Conservation (phyloP, 2,329 filamentous ascomycete genomes). For the Pseudogymnoascus destructans region DNA sequence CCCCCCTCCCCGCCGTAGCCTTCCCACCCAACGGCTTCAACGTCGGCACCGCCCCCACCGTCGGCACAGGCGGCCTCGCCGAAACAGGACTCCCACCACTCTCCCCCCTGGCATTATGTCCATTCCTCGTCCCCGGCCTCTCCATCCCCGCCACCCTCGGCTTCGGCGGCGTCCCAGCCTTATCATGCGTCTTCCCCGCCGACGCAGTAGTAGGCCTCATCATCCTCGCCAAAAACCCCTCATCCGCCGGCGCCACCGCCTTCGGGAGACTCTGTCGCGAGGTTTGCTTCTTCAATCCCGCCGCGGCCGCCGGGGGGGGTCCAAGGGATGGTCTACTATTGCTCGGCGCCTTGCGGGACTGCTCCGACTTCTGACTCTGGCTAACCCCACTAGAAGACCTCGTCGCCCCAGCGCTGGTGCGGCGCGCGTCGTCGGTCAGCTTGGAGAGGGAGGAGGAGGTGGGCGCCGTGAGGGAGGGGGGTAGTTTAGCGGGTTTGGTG, state of each 20-base stretch:
- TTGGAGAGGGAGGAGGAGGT: slow-evolving; percentile 59
- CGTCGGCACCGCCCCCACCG: neutral
- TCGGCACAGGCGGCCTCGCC: neutral
- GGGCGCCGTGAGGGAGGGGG: slow-evolving; percentile 53
- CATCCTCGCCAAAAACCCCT: slow-evolving; percentile 67
- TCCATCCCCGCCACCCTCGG: slow-evolving; percentile 11
- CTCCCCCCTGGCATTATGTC: neutral
- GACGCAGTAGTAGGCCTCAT: slow-evolving; percentile 63
- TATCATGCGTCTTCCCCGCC: slow-evolving; percentile 54
- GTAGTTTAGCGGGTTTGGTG: slow-evolving; percentile 53
- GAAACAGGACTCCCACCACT: neutral
- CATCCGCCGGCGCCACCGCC: slow-evolving; percentile 45
- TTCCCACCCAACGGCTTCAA: slow-evolving; percentile 7
- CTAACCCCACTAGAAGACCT: slow-evolving; percentile 23
- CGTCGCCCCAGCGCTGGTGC: slow-evolving; percentile 28
- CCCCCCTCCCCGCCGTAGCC: slow-evolving; percentile 17
- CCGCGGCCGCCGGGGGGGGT: slow-evolving; percentile 32
- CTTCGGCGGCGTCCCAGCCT: slow-evolving; percentile 25
- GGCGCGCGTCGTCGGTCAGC: slow-evolving; percentile 28
- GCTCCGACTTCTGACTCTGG: slow-evolving; percentile 13
- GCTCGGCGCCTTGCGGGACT: slow-evolving; percentile 20
- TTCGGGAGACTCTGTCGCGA: slow-evolving; percentile 38
- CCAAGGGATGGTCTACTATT: slow-evolving; percentile 33
- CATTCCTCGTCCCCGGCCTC: slow-evolving; percentile 10
- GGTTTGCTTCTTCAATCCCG: slow-evolving; percentile 33